These are phyloP conservation scores for Saprolegnia parasitica DNA, from an alignment of 352 stramenopile genomes.

Conservation along the genomic window DNA sequence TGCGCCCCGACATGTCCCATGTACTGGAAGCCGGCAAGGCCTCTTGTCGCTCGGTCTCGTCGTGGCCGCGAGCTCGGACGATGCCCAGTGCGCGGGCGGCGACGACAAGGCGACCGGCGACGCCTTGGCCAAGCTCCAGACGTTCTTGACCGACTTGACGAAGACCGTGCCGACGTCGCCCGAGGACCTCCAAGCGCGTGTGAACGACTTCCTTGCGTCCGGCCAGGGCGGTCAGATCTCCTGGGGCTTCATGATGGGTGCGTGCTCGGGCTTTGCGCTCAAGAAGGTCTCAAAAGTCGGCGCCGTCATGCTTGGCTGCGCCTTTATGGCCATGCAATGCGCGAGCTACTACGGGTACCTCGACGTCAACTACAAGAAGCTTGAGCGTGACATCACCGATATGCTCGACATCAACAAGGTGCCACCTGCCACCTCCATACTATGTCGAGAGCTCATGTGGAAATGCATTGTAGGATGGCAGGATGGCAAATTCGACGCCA, in stretches of 20 bases:
- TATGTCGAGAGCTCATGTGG: too few relatives aligned
- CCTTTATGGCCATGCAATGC: slow-evolving; percentile 86
- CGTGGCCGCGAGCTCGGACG: not conserved
- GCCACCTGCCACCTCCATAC: too few relatives aligned
- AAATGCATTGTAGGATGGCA: too few relatives aligned
- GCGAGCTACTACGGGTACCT: slow-evolving; percentile 89
- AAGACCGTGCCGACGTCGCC: slow-evolving; percentile 10
- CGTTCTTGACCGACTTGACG: not conserved
- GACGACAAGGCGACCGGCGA: slow-evolving; percentile 2
- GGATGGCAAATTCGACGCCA: slow-evolving; percentile 66
- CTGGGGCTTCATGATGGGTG: slow-evolving; percentile 87
- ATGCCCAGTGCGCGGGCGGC: not conserved
- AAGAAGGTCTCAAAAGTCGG: slow-evolving; percentile 90
- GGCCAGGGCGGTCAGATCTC: slow-evolving; percentile 76
- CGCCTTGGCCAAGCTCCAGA: slow-evolving; percentile 2
- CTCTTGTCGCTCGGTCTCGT: not conserved
- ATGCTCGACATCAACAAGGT: slow-evolving; percentile 82
- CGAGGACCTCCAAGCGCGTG: slow-evolving; percentile 43
- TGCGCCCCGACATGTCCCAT: not conserved
- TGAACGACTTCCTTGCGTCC: slow-evolving; percentile 58
- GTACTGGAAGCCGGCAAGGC: not conserved
- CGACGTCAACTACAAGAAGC: slow-evolving; percentile 88
- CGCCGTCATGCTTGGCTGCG: slow-evolving; percentile 71
- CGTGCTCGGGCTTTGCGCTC: slow-evolving; percentile 84
- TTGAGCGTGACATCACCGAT: slow-evolving; percentile 68